Conservation (phyloP, 345 rosid species). For the Populus pruinosa region DNA sequence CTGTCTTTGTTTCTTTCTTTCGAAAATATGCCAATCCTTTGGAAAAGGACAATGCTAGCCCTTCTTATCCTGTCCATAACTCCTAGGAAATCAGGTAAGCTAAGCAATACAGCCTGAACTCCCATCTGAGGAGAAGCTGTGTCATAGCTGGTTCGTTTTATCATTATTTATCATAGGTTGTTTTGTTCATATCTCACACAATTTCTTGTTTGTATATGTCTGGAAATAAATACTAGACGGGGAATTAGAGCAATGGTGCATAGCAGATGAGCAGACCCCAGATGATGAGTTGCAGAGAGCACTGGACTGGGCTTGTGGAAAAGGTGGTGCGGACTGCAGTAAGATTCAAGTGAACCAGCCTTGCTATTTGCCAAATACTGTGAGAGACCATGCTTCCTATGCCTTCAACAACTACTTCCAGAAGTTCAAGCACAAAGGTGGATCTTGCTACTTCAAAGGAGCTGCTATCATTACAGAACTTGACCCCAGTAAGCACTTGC, state of each 20-base stretch:
- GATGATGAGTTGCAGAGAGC: constrained; percentile 60
- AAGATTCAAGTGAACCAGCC: constrained; percentile 51
- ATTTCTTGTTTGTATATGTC: background rate
- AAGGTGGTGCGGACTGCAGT: constrained; percentile 63
- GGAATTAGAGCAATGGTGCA: constrained; percentile 69
- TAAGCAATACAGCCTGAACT: too few relatives aligned
- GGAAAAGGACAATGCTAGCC: constrained; percentile 41
- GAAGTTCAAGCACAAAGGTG: constrained; percentile 53
- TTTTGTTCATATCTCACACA: too few relatives aligned
- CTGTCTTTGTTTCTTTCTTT: constrained; percentile 20
- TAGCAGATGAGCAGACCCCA: constrained; percentile 72
- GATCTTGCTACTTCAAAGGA: constrained; percentile 76
- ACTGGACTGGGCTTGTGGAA: constrained; percentile 68
- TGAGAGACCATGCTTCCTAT: constrained; percentile 64
- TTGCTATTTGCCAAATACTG: constrained; percentile 70
- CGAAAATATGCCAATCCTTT: constrained; percentile 34
- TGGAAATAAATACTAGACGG: constrained; percentile 30
- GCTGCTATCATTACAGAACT: constrained; percentile 70
- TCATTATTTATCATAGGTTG: too few relatives aligned
- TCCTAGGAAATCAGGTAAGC: constrained; percentile 42
- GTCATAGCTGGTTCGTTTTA: too few relatives aligned
- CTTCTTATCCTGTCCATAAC: constrained; percentile 33
- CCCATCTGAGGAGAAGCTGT: too few relatives aligned
- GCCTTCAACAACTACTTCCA: constrained; percentile 80
- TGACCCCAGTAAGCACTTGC: constrained; percentile 60